phyloP scores from a whole-genome alignment of 352 stramenopile species.

The Elongisporangium prolatum region DNA sequence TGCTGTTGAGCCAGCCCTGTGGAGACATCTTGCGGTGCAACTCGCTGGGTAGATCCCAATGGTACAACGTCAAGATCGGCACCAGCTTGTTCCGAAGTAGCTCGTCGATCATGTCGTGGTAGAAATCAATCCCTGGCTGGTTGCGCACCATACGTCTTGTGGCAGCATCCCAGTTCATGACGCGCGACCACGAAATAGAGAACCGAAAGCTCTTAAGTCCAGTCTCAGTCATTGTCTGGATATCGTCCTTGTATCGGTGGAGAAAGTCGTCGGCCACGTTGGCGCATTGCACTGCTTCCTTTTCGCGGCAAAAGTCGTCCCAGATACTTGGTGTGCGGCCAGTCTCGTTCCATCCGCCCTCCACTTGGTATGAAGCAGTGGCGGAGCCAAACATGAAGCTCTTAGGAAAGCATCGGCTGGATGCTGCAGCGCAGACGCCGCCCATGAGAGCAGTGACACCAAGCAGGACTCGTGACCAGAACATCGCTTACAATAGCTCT shows the following conservation, averaged over 20 bases:
- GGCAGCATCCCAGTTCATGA: constrained; percentile 66
- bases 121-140: constrained; percentile 81
- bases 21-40: constrained; percentile 55
- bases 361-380: constrained; percentile 84
- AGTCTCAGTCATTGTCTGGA: constrained; percentile 86
- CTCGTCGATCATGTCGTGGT: constrained; percentile 83
- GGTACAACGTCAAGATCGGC: constrained; percentile 88
- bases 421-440: background rate
- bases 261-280: constrained; percentile 90
- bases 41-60: constrained; percentile 90
- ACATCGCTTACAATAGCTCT: background rate
- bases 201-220: constrained; percentile 91
- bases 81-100: constrained; percentile 66
- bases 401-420: constrained; percentile 20
- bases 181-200: constrained; percentile 87
- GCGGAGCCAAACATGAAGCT: constrained; percentile 69
- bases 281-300: constrained; percentile 59
- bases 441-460: background rate
- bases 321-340: constrained; percentile 78
- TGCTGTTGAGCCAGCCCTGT: constrained; percentile 38
- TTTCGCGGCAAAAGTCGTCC: constrained; percentile 75
- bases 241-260: constrained; percentile 82
- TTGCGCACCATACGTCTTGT: constrained; percentile 48
- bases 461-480: background rate
- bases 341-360: constrained; percentile 70